Evolutionary conservation across 352 stramenopile species (phyloP), one percentile per base, ranked within the genome.

Genomic region (Globisporangium perplexum): DNA sequence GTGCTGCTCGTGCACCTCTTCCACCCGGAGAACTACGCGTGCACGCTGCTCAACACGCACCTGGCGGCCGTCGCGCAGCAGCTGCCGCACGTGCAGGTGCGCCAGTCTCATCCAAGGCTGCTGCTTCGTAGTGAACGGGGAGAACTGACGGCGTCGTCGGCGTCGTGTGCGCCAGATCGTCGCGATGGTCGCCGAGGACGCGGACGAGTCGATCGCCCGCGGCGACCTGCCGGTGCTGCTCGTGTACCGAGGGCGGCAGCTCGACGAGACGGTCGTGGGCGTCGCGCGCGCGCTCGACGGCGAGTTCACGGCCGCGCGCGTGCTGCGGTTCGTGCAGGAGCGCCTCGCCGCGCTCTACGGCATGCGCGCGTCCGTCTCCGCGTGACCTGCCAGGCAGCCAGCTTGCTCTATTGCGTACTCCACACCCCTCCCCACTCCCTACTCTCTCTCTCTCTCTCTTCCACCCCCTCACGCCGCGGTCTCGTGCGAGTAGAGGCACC

Each of bases 11-110:
- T 92, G 30, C 81, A 92, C 47, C 65, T 92, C 6, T 90, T 80
- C 43, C 68, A 88, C 38, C 57, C 71, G 0, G 78, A 88, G 24
- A 94, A 77, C 64, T 87, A 91, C 50, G 61, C 76, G n/a, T 94
- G 83, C 31, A 47, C 57, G 1, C 60, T 91, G 26, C 57, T 94
- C 18, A 94, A 94, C 52, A 54, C 69, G 24, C 77, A 88, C 46
- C 64, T 94, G 2, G 65, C 74, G 54, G 17, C 65, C 33, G 59
- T 92, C n/a, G 78, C 77, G 45, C 50, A 47, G 20, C 68, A 80
- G n/a, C 62, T 86, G 39, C 52, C 77, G 7, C 71, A 86, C 35
- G 53, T 86, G 43, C 86, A 90, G 76, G 77, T 90, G 12, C 15
- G 11, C 44, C 30, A 35, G 30, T 7, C 3, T 30, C 26, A 3